A percentile compares a stretch with the other conserved stretches of the same genome.
Evolutionary conservation across 2,329 filamentous ascomycete genomes (phyloP).

Genomic region (Cladosporium sp.): DNA sequence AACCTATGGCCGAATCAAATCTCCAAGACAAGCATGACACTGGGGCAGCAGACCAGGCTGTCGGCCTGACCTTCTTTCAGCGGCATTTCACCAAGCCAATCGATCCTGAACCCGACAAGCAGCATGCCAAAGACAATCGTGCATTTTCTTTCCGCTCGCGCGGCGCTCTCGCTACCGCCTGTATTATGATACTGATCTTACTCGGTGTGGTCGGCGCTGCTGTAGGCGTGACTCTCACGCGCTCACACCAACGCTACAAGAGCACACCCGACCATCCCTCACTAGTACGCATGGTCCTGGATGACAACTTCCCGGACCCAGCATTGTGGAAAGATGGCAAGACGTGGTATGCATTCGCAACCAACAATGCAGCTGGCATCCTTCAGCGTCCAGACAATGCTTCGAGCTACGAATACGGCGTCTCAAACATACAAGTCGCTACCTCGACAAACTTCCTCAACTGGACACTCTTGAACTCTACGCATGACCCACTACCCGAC

Average conservation of each 20-base stretch:
- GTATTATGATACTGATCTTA: slow-evolving; percentile 17
- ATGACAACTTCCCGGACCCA: slow-evolving; percentile 35
- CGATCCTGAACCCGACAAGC: slow-evolving; percentile 14
- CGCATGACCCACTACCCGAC: slow-evolving; percentile 28
- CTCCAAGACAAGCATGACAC: background rate
- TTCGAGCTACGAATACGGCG: slow-evolving; percentile 17
- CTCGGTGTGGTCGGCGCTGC: slow-evolving; percentile 21
- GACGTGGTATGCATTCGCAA: slow-evolving; percentile 35
- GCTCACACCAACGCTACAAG: slow-evolving; percentile 1
- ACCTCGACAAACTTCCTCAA: slow-evolving; percentile 31
- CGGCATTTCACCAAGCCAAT: slow-evolving; percentile 20
- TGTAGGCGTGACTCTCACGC: slow-evolving; percentile 16
- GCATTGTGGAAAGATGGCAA: slow-evolving; percentile 26
- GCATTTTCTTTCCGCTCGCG: slow-evolving; percentile 25
- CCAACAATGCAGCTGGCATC: slow-evolving; percentile 30
- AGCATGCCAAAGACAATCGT: slow-evolving; percentile 3
- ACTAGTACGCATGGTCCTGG: slow-evolving; percentile 21
- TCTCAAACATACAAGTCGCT: slow-evolving; percentile 34
- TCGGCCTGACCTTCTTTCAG: slow-evolving; percentile 19
- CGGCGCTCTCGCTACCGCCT: slow-evolving; percentile 16
- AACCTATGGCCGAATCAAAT: background rate
- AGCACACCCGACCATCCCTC: background rate
- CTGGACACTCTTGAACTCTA: slow-evolving; percentile 26
- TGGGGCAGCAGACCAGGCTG: background rate
- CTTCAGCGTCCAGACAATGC: slow-evolving; percentile 15